Evolutionary conservation across 1,284 basidiomycete species (phyloP).

Genomic region (Sphaerobolus stellatus): DNA sequence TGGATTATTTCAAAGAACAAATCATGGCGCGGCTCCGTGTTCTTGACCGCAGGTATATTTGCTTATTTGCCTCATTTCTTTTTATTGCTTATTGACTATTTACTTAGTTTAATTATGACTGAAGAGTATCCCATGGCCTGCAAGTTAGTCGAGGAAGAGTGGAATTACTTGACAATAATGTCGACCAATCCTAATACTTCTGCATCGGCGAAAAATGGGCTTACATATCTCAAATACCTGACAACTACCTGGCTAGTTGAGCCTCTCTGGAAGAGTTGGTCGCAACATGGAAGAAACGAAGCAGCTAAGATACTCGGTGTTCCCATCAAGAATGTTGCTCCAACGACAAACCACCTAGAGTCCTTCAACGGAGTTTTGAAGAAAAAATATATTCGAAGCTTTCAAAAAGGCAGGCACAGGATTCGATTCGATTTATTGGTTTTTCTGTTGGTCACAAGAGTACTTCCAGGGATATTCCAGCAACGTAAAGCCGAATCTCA

Average conservation of each 20-base stretch:
- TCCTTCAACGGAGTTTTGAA: conserved; percentile 40
- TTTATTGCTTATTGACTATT: not conserved
- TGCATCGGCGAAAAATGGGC: conserved; percentile 11
- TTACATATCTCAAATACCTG: conserved; percentile 20
- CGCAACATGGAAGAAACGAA: conserved; percentile 20
- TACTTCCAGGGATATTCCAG: conserved; percentile 27
- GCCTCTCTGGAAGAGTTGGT: conserved; percentile 32
- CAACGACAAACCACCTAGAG: conserved; percentile 43
- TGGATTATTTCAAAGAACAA: not conserved
- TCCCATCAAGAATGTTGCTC: conserved; percentile 30
- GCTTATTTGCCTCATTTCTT: not conserved
- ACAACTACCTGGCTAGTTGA: conserved; percentile 18
- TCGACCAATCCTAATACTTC: conserved; percentile 17
- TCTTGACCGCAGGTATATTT: not conserved
- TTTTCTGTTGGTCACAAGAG: conserved; percentile 22
- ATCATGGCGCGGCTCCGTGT: not conserved
- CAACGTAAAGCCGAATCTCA: not conserved
- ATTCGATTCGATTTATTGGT: conserved; percentile 33
- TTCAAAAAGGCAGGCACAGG: conserved; percentile 27
- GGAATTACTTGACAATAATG: not conserved
- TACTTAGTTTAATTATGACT: not conserved
- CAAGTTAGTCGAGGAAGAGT: conserved; percentile 6
- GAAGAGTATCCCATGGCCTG: conserved; percentile 6
- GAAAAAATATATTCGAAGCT: conserved; percentile 26
- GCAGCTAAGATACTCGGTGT: conserved; percentile 25